Base-by-base conservation (phyloP, 164 flowering plant species). In the Nymphaea thermarum region DNA sequence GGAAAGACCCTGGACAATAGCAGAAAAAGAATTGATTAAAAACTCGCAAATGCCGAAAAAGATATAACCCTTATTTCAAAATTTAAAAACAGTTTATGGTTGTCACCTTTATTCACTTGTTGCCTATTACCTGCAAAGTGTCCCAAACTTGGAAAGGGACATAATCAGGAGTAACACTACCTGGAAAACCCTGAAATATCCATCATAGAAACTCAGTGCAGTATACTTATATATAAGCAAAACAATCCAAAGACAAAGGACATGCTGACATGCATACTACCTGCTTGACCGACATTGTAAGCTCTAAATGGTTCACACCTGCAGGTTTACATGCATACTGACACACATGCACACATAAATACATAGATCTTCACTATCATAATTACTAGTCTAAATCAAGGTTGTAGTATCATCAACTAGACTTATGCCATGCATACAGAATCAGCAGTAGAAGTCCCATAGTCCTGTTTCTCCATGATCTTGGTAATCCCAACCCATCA, bases 161-260 rank as follows among this genome's bases (percentile, higher is more conserved):
- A 73, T 94, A 94, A 84, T 94, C 99, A 14, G 96, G 88, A 47
- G 98, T 94, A 6, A 90, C 96, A 83, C 96, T 90, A 72, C 82
- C 77, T 3, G 99, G 99, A 76, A 87, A 95, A 17, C 98, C 99
- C 99, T 95, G 85, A 72, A 83, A 67, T 43, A 12, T 3, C 63
- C 41, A 61, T 61, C 10, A 25, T 61, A 61, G 6, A n/a, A 7
- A 61, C 6, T 5, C 6, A n/a, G 18, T n/a, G 10, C 12, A 25
- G 63, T 25, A 61, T 6, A 61, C 5, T 61, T 18, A 65, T 5
- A 25, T 44, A 25, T 11, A 45, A 45, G 36, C 44, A 36, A 65
- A n/a, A 44, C 3, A 6, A 65, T 36, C 10, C 11, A 45, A 65
- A 44, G 43, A 36, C 4, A 44, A 15, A 41, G 43, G 43, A 36